A percentile compares a stretch with the other conserved stretches of the same genome.
Evolutionary conservation across 1,139 yeast species (phyloP).

Genomic region (Casaregolazyma suthepensis): DNA sequence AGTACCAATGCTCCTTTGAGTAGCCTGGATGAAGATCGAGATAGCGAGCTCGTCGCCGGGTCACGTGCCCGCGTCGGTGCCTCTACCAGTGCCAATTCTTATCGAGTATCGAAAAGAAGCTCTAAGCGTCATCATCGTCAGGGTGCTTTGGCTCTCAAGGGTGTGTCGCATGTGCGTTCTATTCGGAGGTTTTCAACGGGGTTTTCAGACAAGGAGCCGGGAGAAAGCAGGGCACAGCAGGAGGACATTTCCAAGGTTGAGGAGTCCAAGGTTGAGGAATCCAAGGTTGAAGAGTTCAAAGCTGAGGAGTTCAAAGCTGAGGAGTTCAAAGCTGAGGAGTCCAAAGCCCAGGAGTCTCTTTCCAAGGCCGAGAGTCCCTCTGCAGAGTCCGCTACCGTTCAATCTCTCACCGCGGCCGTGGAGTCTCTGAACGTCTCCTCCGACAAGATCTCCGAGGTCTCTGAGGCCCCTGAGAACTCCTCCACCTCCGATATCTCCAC

Average conservation of each 20-base stretch:
- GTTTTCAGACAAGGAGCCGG: not conserved
- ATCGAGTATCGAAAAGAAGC: not conserved
- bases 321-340: no score
- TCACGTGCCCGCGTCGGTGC: not conserved
- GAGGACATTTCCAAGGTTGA: no score
- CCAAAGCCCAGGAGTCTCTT: no score
- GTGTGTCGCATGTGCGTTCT: not conserved
- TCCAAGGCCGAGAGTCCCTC: no score
- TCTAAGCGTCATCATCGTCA: not conserved
- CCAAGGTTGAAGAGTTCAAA: no score
- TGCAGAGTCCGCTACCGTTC: no score
- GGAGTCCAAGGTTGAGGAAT: no score
- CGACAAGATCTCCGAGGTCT: not conserved
- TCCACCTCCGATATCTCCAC: no score
- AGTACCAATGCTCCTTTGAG: conserved; percentile 26
- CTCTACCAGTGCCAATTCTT: not conserved
- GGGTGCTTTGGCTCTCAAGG: not conserved
- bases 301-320: no score
- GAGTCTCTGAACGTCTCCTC: not conserved
- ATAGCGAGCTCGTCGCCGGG: conserved; percentile 18
- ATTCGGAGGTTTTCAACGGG: not conserved
- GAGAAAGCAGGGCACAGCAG: no score
- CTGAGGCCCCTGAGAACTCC: no score
- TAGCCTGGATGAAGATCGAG: conserved; percentile 31
- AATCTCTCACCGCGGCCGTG: not conserved